These are phyloP conservation scores for Annulohypoxylon truncatum DNA, from an alignment of 2,329 filamentous ascomycete species.

Conservation along the genomic window DNA sequence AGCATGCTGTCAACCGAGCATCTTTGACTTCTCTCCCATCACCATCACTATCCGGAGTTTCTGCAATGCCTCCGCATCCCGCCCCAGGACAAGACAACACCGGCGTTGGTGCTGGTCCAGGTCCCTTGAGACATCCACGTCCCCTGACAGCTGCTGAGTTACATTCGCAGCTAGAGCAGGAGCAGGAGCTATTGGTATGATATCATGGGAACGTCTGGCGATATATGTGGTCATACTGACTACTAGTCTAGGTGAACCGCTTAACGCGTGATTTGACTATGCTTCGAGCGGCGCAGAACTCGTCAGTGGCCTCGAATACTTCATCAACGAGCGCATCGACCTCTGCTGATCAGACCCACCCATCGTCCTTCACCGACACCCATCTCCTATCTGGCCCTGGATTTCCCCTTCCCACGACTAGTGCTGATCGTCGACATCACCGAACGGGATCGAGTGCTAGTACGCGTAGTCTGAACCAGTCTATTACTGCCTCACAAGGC, in stretches of 20 bases:
- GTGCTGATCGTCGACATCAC: constrained; percentile 62
- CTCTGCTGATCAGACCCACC: constrained; percentile 59
- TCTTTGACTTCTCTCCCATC: constrained; percentile 52
- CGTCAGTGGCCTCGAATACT: constrained; percentile 73
- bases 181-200: constrained; percentile 90
- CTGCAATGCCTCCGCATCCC: constrained; percentile 46
- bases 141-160: constrained; percentile 90
- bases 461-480: constrained; percentile 61
- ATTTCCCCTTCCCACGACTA: constrained; percentile 66
- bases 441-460: constrained; percentile 69
- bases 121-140: constrained; percentile 85
- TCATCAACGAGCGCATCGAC: constrained; percentile 68
- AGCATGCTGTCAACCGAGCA: constrained; percentile 57
- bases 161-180: constrained; percentile 90
- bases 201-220: not conserved
- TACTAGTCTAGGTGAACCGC: constrained; percentile 78
- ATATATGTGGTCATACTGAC: constrained; percentile 10
- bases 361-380: constrained; percentile 57
- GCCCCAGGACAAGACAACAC: constrained; percentile 52
- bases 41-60: constrained; percentile 45
- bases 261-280: constrained; percentile 88
- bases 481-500: constrained; percentile 57
- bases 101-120: constrained; percentile 67
- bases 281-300: constrained; percentile 78
- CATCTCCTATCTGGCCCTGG: constrained; percentile 68